A percentile compares a stretch with the other conserved stretches of the same genome.
These are phyloP conservation scores for Vanderwaltozyma verrucispora DNA, from an alignment of 805 yeast species.

Conservation along the genomic window DNA sequence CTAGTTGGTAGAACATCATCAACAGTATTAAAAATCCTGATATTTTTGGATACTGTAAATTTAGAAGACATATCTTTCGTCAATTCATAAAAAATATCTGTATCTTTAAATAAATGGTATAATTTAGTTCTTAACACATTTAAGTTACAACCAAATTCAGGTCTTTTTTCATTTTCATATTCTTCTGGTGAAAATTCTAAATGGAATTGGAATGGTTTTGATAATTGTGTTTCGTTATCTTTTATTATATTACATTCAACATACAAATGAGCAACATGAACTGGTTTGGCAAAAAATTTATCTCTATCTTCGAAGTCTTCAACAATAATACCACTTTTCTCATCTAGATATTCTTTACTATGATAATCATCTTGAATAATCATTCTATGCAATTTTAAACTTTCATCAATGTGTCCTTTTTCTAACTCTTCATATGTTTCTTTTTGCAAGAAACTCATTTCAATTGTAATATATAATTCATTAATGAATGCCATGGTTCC, in stretches of 20 bases:
- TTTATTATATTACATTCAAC: conserved; percentile 37
- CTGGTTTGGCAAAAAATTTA: conserved; percentile 60
- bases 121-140: conserved; percentile 49
- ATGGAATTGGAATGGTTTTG: conserved; percentile 44
- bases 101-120: conserved; percentile 43
- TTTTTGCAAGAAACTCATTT: conserved; percentile 26
- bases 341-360: conserved; percentile 24
- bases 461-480: conserved; percentile 26
- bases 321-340: conserved; percentile 24
- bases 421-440: conserved; percentile 26
- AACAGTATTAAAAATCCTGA: conserved; percentile 28
- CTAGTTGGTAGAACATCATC: conserved; percentile 19
- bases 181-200: conserved; percentile 79
- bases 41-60: conserved; percentile 27
- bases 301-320: conserved; percentile 40
- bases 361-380: conserved; percentile 26
- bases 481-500: conserved; percentile 27
- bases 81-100: conserved; percentile 23
- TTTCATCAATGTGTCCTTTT: conserved; percentile 23
- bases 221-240: conserved; percentile 13
- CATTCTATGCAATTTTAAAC: conserved; percentile 22
- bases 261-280: conserved; percentile 68
- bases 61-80: conserved; percentile 4
- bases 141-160: conserved; percentile 62
- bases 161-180: conserved; percentile 46